These are phyloP conservation scores for Ramalina intermedia DNA, from an alignment of 495 filamentous ascomycete genomes.

Conservation along the genomic window DNA sequence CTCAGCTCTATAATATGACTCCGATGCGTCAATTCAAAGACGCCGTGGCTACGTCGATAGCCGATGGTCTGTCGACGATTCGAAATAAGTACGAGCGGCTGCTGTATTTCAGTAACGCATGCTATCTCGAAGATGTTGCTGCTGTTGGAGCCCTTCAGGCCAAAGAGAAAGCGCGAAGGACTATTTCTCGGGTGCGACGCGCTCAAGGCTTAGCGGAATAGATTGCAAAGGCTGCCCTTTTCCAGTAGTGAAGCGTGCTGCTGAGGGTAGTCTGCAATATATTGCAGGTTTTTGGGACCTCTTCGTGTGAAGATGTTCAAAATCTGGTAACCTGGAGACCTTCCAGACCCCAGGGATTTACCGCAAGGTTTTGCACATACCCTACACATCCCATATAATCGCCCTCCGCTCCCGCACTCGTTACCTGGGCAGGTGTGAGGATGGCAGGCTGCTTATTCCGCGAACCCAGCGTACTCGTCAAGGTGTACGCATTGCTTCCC, in stretches of 20 bases:
- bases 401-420: too few relatives aligned
- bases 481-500: too few relatives aligned
- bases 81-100: constrained; percentile 46
- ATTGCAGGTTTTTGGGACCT: too few relatives aligned
- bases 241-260: constrained; percentile 1
- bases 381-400: too few relatives aligned
- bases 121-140: constrained; percentile 44
- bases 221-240: background rate
- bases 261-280: too few relatives aligned
- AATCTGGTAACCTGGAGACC: too few relatives aligned
- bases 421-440: too few relatives aligned
- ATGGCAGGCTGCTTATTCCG: too few relatives aligned
- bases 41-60: constrained; percentile 39
- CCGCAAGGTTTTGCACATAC: too few relatives aligned
- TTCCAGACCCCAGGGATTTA: too few relatives aligned
- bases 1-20: constrained; percentile 30
- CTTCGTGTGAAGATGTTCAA: too few relatives aligned
- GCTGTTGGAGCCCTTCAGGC: constrained; percentile 48
- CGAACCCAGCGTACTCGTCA: too few relatives aligned
- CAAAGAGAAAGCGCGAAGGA: constrained; percentile 45
- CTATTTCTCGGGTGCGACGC: constrained; percentile 47
- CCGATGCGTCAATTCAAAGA: constrained; percentile 52
- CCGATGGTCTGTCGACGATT: constrained; percentile 38
- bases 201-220: constrained; percentile 38
- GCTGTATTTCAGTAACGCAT: constrained; percentile 28